Evolutionary conservation across 148 eudicot species (phyloP), one percentile per base, ranked within the genome.

Genomic region (Limonium bicolor): DNA sequence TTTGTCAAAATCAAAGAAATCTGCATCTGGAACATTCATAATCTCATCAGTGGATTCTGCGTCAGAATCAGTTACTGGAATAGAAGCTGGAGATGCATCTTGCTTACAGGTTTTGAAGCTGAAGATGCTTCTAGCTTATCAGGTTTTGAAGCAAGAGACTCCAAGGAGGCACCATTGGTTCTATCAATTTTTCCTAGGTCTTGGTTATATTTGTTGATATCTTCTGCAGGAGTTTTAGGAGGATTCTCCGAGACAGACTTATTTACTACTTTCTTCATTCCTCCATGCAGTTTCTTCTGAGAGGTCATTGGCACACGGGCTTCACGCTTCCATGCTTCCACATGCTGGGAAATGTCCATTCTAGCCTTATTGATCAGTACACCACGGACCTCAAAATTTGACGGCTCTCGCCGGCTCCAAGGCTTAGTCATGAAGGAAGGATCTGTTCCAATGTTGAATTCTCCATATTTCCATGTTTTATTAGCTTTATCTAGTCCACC

Each of bases 1-100:
- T 38, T 65, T 67, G 62, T 82, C 86, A 41, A 82, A 82, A 50
- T 82, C 82, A 64, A 74, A 55, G 51, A 82, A 78, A 46, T 78
- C 80, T 28, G 82, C 62, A 57, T 78, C 94, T 20, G 73, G 74
- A 56, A 78, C 94, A 52, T 43, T 47, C 72, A 74, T 65, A 20
- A 54, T 39, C 56, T 36, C 17, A 27, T 38, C 14, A n/a, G 12
- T 50, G 2, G 58, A n/a, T 38, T 71, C 63, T 28, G 59, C 48
- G 13, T 43, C 30, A 24, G 48, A 43, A 5, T 11, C 19, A 13
- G 14, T n/a, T 22, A 5, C 9, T 3, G 20, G 30, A 23, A 25
- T n/a, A 14, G 48, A 43, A 14, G 13, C 27, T 20, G 30, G 30
- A 25, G 10, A 24, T 23, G 48, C 15, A 23, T 18, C 19, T 14